phyloP scores from a whole-genome alignment of 768 basidiomycete genomes.

The Pulveroboletus ravenelii region DNA sequence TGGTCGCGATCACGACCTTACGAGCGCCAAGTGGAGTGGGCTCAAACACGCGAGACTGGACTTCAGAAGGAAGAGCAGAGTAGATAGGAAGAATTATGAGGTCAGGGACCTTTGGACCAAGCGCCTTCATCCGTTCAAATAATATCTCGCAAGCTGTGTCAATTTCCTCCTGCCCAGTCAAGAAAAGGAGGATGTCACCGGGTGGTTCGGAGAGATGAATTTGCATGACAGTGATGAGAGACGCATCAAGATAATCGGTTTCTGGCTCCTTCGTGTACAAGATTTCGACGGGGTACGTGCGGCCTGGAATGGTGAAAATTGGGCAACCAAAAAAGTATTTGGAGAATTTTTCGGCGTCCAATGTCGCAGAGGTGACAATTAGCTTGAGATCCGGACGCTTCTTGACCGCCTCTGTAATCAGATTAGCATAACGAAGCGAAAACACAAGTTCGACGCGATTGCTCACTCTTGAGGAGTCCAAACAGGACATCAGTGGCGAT shows the following conservation, averaged over 20 bases:
- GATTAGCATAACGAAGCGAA: constrained; percentile 13
- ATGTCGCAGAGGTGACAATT: constrained; percentile 96
- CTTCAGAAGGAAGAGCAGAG: constrained; percentile 95
- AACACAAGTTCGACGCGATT: background rate
- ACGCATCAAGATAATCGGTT: constrained; percentile 94
- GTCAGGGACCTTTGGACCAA: constrained; percentile 98
- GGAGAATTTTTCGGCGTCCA: constrained; percentile 99
- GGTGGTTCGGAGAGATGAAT: constrained; percentile 98
- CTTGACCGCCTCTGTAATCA: constrained; percentile 78
- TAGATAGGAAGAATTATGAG: constrained; percentile 97
- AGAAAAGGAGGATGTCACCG: constrained; percentile 93
- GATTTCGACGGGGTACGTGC: constrained; percentile 96
- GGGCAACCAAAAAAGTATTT: constrained; percentile 99
- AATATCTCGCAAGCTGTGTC: constrained; percentile 97
- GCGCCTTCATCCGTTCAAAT: constrained; percentile 97
- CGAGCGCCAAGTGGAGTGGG: constrained; percentile 97
- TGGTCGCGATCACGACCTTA: constrained; percentile 99
- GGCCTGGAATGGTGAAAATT: constrained; percentile 99
- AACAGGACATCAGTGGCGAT: constrained; percentile 99
- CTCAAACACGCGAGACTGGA: constrained; percentile 96
- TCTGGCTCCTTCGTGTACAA: constrained; percentile 99
- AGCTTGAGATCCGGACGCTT: constrained; percentile 93
- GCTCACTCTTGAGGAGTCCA: constrained; percentile 73
- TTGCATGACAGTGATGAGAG: constrained; percentile 98
- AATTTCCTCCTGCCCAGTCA: constrained; percentile 98